A percentile compares a stretch with the other conserved stretches of the same genome.
phyloP scores from a whole-genome alignment of 1,139 yeast genomes.

The Nadsonia starkeyi-henricii region DNA sequence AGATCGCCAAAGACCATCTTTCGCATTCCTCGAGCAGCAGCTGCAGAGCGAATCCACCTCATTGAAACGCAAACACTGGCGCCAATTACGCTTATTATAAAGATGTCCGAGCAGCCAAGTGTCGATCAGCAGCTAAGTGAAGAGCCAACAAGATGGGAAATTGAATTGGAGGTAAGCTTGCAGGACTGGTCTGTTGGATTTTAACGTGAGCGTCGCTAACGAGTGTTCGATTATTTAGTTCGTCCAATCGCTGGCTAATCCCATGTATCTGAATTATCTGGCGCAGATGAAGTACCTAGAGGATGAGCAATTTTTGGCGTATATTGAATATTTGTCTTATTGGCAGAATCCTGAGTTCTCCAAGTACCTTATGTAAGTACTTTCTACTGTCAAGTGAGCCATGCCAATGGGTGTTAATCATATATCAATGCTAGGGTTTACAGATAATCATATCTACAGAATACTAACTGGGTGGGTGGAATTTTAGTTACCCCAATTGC shows the following conservation, averaged over 20 bases:
- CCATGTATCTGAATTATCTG: constrained; percentile 57
- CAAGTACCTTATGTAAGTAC: constrained; percentile 36
- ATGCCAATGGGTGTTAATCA: no score
- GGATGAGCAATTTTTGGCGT: constrained; percentile 46
- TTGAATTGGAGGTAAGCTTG: constrained; percentile 53
- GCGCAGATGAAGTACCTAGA: constrained; percentile 62
- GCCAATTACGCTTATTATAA: no score
- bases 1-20: neutral
- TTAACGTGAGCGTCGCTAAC: constrained; percentile 28
- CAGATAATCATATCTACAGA: neutral
- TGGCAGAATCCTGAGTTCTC: constrained; percentile 62
- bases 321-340: constrained; percentile 54
- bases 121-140: neutral
- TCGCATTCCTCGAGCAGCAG: neutral
- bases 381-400: neutral
- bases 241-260: constrained; percentile 69
- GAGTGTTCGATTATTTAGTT: constrained; percentile 26
- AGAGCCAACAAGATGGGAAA: constrained; percentile 56
- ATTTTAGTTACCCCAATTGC: constrained; percentile 41
- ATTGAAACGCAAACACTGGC: no score
- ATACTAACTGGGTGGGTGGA: constrained; percentile 18
- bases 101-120: neutral
- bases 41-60: no score
- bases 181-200: neutral
- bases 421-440: neutral